Base-by-base conservation (phyloP, 345 rosid genomes). In the Erucastrum elatum region DNA sequence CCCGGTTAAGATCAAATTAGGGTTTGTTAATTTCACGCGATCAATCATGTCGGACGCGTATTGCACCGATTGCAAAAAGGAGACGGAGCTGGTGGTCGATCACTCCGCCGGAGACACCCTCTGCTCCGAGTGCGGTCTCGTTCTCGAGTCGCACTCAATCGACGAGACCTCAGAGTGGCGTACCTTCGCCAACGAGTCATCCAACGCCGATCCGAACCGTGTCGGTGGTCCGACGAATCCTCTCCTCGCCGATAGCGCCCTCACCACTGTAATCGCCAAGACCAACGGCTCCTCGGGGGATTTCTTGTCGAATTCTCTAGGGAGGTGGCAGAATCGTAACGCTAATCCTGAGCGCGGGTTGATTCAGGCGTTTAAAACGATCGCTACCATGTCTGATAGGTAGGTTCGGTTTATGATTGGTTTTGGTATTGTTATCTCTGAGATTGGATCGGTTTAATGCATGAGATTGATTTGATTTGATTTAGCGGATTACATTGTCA, bases 161-260 rank as follows among this genome's bases (percentile, higher is more conserved):
- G 99, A 95, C 61, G 99, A 95, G 88, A 93, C 90, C 6, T 93
- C 98, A 11, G 99, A 95, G 90, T 95, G 99, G 99, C 86, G 99
- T 64, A 93, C 87, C 56, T 95, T 95, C 77, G 99, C 99, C 39
- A 95, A 95, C 75, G 99, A 95, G 81, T 91, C 97, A 7, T 91
- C 90, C 0, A 96, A 93, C 78, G 86, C 85, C 81, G 99, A 95
- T 75, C 99, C 99, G 2, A 93, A 88, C 60, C 99, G 99, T 86
- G 99, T 95, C 58, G 99, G 99, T 66, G 98, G 97, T 10, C 97
- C 99, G 4, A 84, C 93, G 46, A 95, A 95, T 64, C 99, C 98
- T 3, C 90, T 95, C 12, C 85, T 95, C 33, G 86, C 94, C 0
- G 98, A 93, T 71, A 94, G 96, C 31, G 97, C 96, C 10, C 88